Percentiles rank a stretch among this genome's conserved stretches.
phyloP scores from a whole-genome alignment of 1,284 basidiomycete genomes.

The Apiotrichum mycotoxinovorans region DNA sequence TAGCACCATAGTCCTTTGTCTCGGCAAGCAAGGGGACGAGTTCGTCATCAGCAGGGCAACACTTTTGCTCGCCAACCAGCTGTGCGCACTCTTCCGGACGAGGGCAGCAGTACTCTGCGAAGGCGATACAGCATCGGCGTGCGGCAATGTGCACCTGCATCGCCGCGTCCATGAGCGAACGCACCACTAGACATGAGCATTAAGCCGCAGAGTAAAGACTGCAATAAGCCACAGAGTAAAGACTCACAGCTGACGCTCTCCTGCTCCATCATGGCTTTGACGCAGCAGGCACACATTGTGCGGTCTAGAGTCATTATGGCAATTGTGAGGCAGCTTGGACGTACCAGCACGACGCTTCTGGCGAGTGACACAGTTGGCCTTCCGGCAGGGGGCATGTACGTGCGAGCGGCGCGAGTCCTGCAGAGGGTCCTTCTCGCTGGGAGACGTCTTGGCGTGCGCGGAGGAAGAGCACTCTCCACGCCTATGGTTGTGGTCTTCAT shows the following conservation, averaged over 20 bases:
- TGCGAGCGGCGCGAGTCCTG: background rate
- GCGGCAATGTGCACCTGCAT: conserved; percentile 1
- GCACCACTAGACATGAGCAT: background rate
- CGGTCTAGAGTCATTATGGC: background rate
- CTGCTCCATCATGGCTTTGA: conserved; percentile 4
- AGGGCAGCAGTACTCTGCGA: conserved; percentile 9
- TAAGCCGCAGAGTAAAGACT: background rate
- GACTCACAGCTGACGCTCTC: background rate
- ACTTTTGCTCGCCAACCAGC: background rate
- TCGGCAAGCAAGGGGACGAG: background rate
- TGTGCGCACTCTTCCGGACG: background rate
- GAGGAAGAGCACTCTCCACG: no score
- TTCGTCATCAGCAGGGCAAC: conserved; percentile 2
- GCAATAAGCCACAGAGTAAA: background rate
- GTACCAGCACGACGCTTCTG: background rate
- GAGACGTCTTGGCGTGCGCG: background rate
- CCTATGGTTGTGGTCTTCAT: no score
- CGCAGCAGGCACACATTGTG: conserved; percentile 11
- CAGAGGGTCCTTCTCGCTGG: background rate
- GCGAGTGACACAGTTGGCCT: background rate
- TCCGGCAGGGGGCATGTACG: background rate
- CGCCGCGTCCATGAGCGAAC: conserved; percentile 1
- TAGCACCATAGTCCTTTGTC: background rate
- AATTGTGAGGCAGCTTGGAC: conserved; percentile 17
- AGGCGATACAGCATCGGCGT: conserved; percentile 8